A percentile compares a stretch with the other conserved stretches of the same genome.
These are phyloP conservation scores for Trichoderma koningii DNA, from an alignment of 2,329 filamentous ascomycete genomes.

Conservation along the genomic window DNA sequence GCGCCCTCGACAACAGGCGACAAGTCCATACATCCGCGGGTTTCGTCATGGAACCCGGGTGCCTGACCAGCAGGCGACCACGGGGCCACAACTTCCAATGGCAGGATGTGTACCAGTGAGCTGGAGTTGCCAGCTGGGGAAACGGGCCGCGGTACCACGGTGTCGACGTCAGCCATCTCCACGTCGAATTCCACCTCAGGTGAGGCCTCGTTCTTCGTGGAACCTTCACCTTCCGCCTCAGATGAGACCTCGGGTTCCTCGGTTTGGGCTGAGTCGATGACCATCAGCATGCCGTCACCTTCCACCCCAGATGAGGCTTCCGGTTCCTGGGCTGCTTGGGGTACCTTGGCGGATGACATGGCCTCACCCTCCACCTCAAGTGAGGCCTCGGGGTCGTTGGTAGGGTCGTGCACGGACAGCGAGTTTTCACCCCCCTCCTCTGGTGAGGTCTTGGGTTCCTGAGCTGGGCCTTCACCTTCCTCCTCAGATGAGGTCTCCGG, in stretches of 20 bases:
- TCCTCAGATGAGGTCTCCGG: background rate
- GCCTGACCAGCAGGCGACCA: constrained; percentile 18
- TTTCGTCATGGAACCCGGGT: constrained; percentile 12
- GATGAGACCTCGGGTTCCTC: constrained; percentile 20
- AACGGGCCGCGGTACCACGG: constrained; percentile 11
- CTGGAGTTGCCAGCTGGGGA: background rate
- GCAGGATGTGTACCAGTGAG: constrained; percentile 14
- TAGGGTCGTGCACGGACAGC: constrained; percentile 3
- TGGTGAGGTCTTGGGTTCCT: constrained; percentile 12
- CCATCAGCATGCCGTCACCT: background rate
- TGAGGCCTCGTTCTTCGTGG: constrained; percentile 10
- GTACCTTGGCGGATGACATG: constrained; percentile 5
- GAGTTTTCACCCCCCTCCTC: constrained; percentile 19
- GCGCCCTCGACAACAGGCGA: constrained; percentile 16
- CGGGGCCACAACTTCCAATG: constrained; percentile 24
- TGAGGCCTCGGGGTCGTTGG: constrained; percentile 20
- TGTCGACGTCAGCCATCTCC: constrained; percentile 13
- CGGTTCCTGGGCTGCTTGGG: constrained; percentile 23
- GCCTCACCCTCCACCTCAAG: constrained; percentile 22
- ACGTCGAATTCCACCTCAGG: constrained; percentile 18
- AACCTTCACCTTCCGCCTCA: constrained; percentile 20
- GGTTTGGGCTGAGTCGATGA: constrained; percentile 10
- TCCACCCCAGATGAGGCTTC: constrained; percentile 12
- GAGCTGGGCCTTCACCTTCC: constrained; percentile 17
- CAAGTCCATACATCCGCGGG: constrained; percentile 15